A percentile compares a stretch with the other conserved stretches of the same genome.
Conservation (phyloP, 192 early-diverging fungal genomes). For the Linnemannia elongata region DNA sequence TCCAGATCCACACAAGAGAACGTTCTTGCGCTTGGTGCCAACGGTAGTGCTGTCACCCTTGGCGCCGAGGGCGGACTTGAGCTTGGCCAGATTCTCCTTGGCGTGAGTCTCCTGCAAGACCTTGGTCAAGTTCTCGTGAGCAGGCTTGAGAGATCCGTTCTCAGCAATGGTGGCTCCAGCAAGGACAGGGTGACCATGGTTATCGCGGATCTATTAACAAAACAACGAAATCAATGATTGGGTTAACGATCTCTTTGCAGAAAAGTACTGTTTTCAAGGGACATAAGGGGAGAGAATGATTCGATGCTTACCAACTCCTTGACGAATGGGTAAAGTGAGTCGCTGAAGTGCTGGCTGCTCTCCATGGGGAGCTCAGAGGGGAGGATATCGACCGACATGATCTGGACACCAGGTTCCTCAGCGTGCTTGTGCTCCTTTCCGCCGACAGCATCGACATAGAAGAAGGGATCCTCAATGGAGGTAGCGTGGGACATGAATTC, state of each 20-base stretch:
- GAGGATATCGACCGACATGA: constrained; percentile 97
- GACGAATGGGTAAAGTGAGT: constrained; percentile 84
- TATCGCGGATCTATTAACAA: constrained; percentile 58
- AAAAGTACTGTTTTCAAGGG: not conserved
- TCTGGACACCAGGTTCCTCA: constrained; percentile 89
- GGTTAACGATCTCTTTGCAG: not conserved
- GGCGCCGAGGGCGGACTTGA: constrained; percentile 51
- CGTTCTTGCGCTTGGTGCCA: constrained; percentile 53
- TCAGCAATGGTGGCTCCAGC: constrained; percentile 83
- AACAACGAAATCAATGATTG: not conserved
- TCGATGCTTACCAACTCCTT: constrained; percentile 78
- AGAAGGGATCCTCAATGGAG: constrained; percentile 92
- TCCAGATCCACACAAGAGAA: constrained; percentile 89
- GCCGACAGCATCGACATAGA: constrained; percentile 88
- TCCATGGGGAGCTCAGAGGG: constrained; percentile 97
- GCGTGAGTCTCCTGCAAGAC: constrained; percentile 54
- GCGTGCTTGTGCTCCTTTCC: constrained; percentile 70
- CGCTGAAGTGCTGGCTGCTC: constrained; percentile 93
- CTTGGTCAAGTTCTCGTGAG: constrained; percentile 68
- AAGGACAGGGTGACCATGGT: constrained; percentile 77
- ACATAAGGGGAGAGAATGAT: not conserved
- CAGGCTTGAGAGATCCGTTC: constrained; percentile 71
- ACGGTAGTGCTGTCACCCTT: constrained; percentile 15
- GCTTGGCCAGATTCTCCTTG: constrained; percentile 38
- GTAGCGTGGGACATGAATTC: constrained; percentile 95